These are phyloP conservation scores for Serendipita indica DNA, from an alignment of 768 basidiomycete species.

Conservation along the genomic window DNA sequence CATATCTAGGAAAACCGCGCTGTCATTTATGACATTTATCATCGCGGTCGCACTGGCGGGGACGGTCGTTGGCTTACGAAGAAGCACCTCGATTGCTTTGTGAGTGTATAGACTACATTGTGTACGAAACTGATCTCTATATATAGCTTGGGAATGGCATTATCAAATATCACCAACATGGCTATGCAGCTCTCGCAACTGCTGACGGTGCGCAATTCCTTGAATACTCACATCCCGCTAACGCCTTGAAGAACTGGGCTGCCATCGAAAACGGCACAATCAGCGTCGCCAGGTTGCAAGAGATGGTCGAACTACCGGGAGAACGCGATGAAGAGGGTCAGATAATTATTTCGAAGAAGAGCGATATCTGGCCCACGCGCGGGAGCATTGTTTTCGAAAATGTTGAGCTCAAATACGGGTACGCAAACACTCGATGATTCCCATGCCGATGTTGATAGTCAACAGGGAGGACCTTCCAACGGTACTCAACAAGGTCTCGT, in stretches of 20 bases:
- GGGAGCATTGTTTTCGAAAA: conserved; percentile 12
- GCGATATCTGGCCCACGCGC: neutral
- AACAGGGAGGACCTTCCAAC: conserved; percentile 9
- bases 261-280: conserved; percentile 10
- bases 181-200: conserved; percentile 3
- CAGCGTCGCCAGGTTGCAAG: conserved; percentile 9
- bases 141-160: conserved; percentile 7
- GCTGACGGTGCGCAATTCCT: neutral
- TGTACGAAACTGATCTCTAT: neutral
- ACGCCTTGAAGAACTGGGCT: neutral
- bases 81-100: neutral
- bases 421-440: neutral
- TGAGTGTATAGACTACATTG: neutral
- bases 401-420: conserved; percentile 8
- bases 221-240: neutral
- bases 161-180: conserved; percentile 8
- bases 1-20: neutral
- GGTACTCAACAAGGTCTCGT: conserved; percentile 7
- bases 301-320: neutral
- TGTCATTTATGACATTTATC: conserved; percentile 9
- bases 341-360: neutral
- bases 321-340: neutral
- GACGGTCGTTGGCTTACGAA: neutral
- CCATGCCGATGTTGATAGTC: neutral
- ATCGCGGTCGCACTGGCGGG: conserved; percentile 10